phyloP scores from a whole-genome alignment of 768 basidiomycete species.

The Mycena rosella region DNA sequence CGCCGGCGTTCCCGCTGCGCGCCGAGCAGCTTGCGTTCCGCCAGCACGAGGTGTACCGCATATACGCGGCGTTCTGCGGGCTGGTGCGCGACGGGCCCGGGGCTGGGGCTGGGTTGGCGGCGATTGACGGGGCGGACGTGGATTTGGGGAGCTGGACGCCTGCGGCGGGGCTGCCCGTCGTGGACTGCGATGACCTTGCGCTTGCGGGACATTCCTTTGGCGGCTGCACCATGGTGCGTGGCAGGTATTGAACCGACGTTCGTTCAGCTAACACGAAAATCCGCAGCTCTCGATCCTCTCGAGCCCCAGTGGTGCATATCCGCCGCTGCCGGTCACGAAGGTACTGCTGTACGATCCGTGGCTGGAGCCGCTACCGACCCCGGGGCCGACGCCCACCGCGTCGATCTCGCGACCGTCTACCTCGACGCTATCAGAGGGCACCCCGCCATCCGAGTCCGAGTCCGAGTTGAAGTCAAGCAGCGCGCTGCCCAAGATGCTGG shows the following conservation, averaged over 20 bases:
- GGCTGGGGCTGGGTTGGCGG: constrained; percentile 51
- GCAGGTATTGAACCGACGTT: not conserved
- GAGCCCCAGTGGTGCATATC: constrained; percentile 51
- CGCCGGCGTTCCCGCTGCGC: constrained; percentile 62
- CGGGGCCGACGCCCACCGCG: constrained; percentile 59
- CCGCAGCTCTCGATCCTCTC: constrained; percentile 71
- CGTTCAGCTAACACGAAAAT: constrained; percentile 2
- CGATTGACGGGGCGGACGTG: constrained; percentile 50
- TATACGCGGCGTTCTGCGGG: constrained; percentile 68
- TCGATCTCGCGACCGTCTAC: constrained; percentile 29
- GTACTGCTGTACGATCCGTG: constrained; percentile 85
- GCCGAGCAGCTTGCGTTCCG: constrained; percentile 79
- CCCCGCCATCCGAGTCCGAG: constrained; percentile 24
- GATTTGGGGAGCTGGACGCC: constrained; percentile 58
- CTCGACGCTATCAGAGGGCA: constrained; percentile 15
- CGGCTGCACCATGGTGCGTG: constrained; percentile 59
- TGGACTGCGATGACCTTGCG: constrained; percentile 52
- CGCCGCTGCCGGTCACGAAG: constrained; percentile 65
- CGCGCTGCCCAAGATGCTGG: constrained; percentile 54
- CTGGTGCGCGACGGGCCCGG: constrained; percentile 58
- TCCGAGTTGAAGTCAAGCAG: constrained; percentile 20
- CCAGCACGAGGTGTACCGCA: constrained; percentile 74
- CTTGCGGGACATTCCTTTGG: constrained; percentile 63
- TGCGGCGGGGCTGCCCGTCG: constrained; percentile 39
- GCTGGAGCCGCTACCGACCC: constrained; percentile 80